phyloP scores from a whole-genome alignment of 257 asterid species.

The Parsonsia alboflavescens region DNA sequence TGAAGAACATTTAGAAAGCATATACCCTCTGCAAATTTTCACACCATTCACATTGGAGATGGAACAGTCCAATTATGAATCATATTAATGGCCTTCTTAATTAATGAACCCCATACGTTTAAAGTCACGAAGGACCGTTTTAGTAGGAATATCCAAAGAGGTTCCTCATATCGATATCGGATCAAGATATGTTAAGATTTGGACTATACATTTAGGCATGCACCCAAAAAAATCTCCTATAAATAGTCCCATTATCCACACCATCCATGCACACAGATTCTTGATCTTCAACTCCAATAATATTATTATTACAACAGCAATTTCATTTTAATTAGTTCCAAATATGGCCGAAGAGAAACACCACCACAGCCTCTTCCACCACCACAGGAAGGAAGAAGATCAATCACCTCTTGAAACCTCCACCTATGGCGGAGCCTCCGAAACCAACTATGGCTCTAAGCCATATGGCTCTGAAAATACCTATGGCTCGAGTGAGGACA shows the following conservation, averaged over 20 bases:
- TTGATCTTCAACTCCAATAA: background rate
- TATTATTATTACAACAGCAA: background rate
- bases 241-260: background rate
- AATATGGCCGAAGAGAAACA: conserved; percentile 39
- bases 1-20: conserved; percentile 2
- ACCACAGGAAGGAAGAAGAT: conserved; percentile 37
- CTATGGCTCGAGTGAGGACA: too few relatives aligned
- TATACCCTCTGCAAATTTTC: background rate
- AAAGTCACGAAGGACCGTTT: background rate
- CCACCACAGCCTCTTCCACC: conserved; percentile 42
- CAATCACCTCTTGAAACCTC: conserved; percentile 10
- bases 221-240: background rate
- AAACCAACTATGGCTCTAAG: conserved; percentile 5
- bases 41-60: background rate
- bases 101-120: too few relatives aligned
- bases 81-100: background rate
- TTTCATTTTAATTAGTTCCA: background rate
- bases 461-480: background rate
- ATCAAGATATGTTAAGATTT: background rate
- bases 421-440: background rate
- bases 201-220: background rate
- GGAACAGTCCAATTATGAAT: background rate
- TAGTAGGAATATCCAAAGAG: background rate
- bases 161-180: background rate
- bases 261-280: background rate